Evolutionary conservation across 345 rosid species (phyloP).

Genomic region (Passiflora organensis): DNA sequence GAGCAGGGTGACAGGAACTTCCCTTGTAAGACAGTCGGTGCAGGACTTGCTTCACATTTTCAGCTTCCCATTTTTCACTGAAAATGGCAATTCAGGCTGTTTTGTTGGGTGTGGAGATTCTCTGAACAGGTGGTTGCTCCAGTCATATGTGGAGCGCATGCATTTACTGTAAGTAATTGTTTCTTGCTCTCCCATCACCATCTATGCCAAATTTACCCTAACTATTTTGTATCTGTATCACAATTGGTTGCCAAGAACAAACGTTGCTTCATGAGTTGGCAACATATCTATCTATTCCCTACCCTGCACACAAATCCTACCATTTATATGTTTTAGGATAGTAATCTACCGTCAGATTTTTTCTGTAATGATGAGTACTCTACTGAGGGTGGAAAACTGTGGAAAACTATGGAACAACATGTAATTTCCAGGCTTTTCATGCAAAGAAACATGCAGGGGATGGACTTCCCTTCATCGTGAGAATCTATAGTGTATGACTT

Average conservation of each 20-base stretch:
- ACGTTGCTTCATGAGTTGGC: too few species aligned
- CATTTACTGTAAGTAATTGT: conserved; percentile 52
- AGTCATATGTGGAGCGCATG: conserved; percentile 86
- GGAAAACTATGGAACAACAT: too few species aligned
- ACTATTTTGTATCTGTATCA: neutral
- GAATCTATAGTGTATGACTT: too few species aligned
- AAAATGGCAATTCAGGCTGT: conserved; percentile 83
- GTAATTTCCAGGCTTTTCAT: too few species aligned
- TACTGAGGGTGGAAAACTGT: too few species aligned
- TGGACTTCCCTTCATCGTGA: too few species aligned
- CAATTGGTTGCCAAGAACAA: neutral
- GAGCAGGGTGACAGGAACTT: conserved; percentile 83
- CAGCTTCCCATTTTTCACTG: conserved; percentile 71
- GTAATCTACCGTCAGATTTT: too few species aligned
- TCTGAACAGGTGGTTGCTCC: conserved; percentile 64
- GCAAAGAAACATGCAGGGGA: too few species aligned
- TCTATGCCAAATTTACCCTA: neutral
- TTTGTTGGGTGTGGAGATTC: conserved; percentile 87
- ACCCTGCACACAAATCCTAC: too few species aligned
- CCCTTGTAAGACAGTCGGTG: conserved; percentile 74
- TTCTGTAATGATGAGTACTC: too few species aligned
- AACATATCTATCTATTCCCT: too few species aligned
- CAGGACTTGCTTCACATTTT: conserved; percentile 69
- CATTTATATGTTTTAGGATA: too few species aligned
- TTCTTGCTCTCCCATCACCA: neutral